Conservation (phyloP, 768 basidiomycete genomes). For the Lactarius tabidus region DNA sequence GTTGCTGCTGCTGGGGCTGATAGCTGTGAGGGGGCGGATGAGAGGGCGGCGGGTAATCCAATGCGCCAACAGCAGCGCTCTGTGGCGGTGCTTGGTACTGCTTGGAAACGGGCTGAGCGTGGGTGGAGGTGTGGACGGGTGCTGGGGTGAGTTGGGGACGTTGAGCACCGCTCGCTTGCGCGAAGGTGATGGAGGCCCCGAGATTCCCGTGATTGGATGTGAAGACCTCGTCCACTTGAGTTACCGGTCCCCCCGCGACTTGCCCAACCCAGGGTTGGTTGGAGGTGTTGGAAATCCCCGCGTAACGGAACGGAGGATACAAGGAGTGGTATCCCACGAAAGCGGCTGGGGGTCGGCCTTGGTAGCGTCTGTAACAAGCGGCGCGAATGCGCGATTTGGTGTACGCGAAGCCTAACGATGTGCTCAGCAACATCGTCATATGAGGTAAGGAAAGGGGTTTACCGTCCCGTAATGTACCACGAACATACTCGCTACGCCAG, state of each 20-base stretch:
- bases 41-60: background rate
- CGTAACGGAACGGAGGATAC: background rate
- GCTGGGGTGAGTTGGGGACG: background rate
- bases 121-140: too few relatives aligned
- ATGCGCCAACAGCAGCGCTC: background rate
- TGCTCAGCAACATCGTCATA: too few relatives aligned
- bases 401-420: slow-evolving; percentile 9
- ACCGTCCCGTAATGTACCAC: background rate
- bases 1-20: background rate
- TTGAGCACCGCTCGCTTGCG: background rate
- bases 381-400: background rate
- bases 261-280: background rate
- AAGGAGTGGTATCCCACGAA: background rate
- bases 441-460: background rate
- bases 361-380: background rate
- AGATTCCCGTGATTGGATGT: background rate
- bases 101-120: background rate
- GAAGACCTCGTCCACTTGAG: background rate
- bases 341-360: background rate
- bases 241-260: too few relatives aligned
- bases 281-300: background rate
- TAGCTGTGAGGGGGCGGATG: background rate
- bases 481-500: slow-evolving; percentile 6
- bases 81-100: background rate
- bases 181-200: background rate